These are phyloP conservation scores for Mycena vitilis DNA, from an alignment of 768 basidiomycete species.

Conservation along the genomic window DNA sequence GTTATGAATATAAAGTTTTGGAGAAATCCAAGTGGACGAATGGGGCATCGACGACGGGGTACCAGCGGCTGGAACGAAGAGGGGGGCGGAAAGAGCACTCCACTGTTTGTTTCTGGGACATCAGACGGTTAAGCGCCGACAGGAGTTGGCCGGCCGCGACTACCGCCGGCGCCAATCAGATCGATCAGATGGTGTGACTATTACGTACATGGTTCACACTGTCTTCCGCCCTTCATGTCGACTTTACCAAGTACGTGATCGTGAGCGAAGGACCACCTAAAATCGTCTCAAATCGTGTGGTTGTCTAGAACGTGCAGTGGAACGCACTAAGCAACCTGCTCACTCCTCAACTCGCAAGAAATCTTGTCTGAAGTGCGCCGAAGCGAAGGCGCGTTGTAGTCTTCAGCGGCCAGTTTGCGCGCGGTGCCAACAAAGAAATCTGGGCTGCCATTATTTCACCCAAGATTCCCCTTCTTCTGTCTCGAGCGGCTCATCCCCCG, in stretches of 20 bases:
- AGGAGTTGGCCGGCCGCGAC: too few species aligned
- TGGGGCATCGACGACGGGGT: too few species aligned
- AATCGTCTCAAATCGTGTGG: not conserved
- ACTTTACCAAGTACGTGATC: conserved; percentile 7
- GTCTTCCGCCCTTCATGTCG: conserved; percentile 1
- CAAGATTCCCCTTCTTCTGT: not conserved
- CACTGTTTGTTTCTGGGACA: too few species aligned
- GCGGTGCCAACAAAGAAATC: conserved; percentile 13
- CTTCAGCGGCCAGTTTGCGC: conserved; percentile 29
- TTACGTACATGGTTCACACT: conserved; percentile 1
- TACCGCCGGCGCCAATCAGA: too few species aligned
- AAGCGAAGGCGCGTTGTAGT: conserved; percentile 29
- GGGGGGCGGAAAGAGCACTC: too few species aligned
- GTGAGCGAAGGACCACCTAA: not conserved
- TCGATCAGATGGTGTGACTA: too few species aligned
- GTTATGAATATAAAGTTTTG: too few species aligned
- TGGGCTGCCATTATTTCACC: conserved; percentile 13
- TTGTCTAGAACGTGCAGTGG: not conserved
- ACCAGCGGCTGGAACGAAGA: too few species aligned
- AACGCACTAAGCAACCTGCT: not conserved
- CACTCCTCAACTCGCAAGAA: conserved; percentile 23
- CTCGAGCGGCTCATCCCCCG: not conserved
- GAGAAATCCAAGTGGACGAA: too few species aligned
- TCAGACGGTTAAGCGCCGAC: too few species aligned
- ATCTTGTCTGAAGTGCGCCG: conserved; percentile 28